A percentile compares a stretch with the other conserved stretches of the same genome.
These are phyloP conservation scores for Ogataea allantospora DNA, from an alignment of 805 yeast genomes.

Conservation along the genomic window DNA sequence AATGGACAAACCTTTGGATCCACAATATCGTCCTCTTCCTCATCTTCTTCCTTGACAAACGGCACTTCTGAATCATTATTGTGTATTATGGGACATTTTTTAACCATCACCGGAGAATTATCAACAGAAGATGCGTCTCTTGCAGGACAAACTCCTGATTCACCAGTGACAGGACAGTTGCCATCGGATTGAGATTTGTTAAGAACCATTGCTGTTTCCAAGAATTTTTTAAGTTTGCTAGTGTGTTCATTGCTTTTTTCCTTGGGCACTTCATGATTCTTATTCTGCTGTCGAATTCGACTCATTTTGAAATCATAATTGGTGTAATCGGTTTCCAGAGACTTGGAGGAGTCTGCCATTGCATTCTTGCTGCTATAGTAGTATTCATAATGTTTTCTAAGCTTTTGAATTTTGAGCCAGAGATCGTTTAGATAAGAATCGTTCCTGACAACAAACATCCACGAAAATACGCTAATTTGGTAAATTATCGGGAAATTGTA, in stretches of 20 bases:
- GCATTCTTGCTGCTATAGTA: slow-evolving; percentile 34
- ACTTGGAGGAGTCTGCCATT: slow-evolving; percentile 30
- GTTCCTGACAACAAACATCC: slow-evolving; percentile 59
- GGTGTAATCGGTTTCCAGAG: slow-evolving; percentile 32
- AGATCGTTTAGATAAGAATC: slow-evolving; percentile 54
- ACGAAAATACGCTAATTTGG: slow-evolving; percentile 49
- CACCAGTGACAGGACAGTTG: slow-evolving; percentile 29
- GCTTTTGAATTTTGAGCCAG: slow-evolving; percentile 42
- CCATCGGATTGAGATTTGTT: slow-evolving; percentile 9
- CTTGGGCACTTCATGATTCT: slow-evolving; percentile 17
- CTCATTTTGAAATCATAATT: slow-evolving; percentile 31
- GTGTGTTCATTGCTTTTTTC: slow-evolving; percentile 33
- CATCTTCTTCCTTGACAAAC: slow-evolving; percentile 16
- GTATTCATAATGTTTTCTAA: slow-evolving; percentile 38
- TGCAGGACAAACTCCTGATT: slow-evolving; percentile 25
- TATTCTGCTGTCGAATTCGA: slow-evolving; percentile 21
- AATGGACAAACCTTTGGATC: slow-evolving; percentile 44
- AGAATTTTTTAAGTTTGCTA: slow-evolving; percentile 32
- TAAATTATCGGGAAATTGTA: slow-evolving; percentile 38
- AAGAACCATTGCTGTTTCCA: slow-evolving; percentile 28
- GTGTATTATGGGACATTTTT: slow-evolving; percentile 32
- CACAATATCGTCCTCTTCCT: slow-evolving; percentile 29
- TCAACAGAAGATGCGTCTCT: slow-evolving; percentile 7
- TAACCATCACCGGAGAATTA: slow-evolving; percentile 10
- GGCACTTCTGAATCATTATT: slow-evolving; percentile 3